Conservation (phyloP, 2,329 filamentous ascomycete genomes). For the Aspergillus fructus region DNA sequence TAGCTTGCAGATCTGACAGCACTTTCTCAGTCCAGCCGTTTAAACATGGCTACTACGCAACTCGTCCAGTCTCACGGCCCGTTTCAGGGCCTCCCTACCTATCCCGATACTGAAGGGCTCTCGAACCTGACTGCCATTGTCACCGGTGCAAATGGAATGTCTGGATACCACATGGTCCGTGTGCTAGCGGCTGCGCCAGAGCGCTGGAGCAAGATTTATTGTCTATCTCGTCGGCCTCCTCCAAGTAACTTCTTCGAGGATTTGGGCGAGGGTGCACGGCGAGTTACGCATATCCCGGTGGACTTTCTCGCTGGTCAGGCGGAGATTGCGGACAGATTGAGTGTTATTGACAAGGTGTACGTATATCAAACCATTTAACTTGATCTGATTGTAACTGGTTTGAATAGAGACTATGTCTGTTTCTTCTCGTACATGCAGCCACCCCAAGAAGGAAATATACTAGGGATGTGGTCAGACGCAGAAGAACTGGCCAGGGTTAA, state of each 20-base stretch:
- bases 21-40: too few species aligned
- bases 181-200: background rate
- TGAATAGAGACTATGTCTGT: background rate
- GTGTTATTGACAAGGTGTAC: background rate
- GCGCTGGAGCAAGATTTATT: conserved; percentile 5
- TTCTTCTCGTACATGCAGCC: conserved; percentile 7
- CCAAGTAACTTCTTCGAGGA: conserved; percentile 1
- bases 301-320: background rate
- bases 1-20: too few species aligned
- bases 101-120: background rate
- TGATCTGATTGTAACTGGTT: too few species aligned
- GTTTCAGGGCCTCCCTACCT: background rate
- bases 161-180: conserved; percentile 1
- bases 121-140: background rate
- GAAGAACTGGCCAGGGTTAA: background rate
- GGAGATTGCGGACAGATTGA: background rate
- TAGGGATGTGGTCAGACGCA: conserved; percentile 3
- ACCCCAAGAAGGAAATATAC: background rate
- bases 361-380: background rate
- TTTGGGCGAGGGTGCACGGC: background rate
- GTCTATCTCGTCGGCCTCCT: background rate
- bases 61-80: background rate
- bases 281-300: background rate
- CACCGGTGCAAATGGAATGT: conserved; percentile 1
- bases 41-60: background rate